Percentiles rank a stretch among this genome's conserved stretches.
These are phyloP conservation scores for Rhodosporidiobolus sp. DNA, from an alignment of 768 basidiomycete species.

Conservation along the genomic window DNA sequence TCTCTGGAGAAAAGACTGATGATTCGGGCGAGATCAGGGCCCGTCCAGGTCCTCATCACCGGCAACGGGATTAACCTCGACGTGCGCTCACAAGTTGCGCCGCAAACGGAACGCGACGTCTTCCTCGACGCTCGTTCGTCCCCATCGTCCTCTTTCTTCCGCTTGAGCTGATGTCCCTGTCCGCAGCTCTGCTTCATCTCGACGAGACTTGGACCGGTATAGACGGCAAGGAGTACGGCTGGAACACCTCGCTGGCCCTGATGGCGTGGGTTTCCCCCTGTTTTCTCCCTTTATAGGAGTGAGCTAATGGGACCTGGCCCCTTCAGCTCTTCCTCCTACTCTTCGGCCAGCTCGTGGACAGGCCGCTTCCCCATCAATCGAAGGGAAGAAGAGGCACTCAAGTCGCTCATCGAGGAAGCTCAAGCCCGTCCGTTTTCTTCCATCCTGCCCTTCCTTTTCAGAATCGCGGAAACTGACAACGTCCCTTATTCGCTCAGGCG, in stretches of 20 bases:
- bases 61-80: slow-evolving; percentile 37
- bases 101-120: background rate
- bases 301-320: background rate
- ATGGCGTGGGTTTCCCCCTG: slow-evolving; percentile 17
- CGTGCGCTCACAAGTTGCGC: slow-evolving; percentile 22
- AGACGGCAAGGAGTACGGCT: slow-evolving; percentile 12
- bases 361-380: slow-evolving; percentile 17
- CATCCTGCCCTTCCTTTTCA: background rate
- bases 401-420: background rate
- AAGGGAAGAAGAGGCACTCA: background rate
- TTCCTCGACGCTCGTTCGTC: slow-evolving; percentile 35
- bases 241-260: slow-evolving; percentile 22
- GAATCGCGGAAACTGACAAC: background rate
- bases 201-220: slow-evolving; percentile 11
- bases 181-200: slow-evolving; percentile 26
- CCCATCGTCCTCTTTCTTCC: too few relatives aligned
- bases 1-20: background rate
- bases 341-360: slow-evolving; percentile 17
- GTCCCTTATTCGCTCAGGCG: background rate
- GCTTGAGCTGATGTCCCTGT: too few relatives aligned
- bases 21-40: background rate
- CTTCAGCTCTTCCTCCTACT: slow-evolving; percentile 20
- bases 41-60: slow-evolving; percentile 27
- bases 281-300: background rate
- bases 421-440: background rate